These are phyloP conservation scores for Colletotrichum tamarilloi DNA, from an alignment of 2,329 filamentous ascomycete genomes.

Conservation along the genomic window DNA sequence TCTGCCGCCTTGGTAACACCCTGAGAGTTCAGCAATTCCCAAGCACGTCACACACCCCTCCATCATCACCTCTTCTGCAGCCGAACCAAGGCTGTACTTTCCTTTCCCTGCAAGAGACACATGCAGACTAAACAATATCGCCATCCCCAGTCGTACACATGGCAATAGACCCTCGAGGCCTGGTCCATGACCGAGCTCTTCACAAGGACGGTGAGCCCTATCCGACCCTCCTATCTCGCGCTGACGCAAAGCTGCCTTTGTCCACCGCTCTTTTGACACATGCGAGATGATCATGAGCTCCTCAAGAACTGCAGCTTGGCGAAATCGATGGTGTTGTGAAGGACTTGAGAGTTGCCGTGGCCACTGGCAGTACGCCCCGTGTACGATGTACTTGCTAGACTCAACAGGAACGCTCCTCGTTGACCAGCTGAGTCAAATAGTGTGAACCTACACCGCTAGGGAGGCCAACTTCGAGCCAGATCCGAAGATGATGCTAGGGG, in stretches of 20 bases:
- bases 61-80: constrained; percentile 20
- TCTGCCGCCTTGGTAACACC: constrained; percentile 10
- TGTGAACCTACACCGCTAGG: constrained; percentile 31
- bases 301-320: constrained; percentile 24
- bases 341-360: background rate
- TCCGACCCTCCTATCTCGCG: constrained; percentile 13
- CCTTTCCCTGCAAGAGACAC: constrained; percentile 30
- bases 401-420: constrained; percentile 34
- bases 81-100: constrained; percentile 27
- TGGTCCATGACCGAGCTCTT: constrained; percentile 25
- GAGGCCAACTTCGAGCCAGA: constrained; percentile 24
- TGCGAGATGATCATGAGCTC: constrained; percentile 31
- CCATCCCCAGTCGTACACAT: constrained; percentile 27
- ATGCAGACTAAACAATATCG: constrained; percentile 15
- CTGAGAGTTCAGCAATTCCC: constrained; percentile 1
- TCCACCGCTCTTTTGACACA: constrained; percentile 34
- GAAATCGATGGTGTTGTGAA: constrained; percentile 17
- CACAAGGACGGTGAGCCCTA: constrained; percentile 29
- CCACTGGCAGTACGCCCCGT: constrained; percentile 32
- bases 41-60: constrained; percentile 21
- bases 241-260: constrained; percentile 13
- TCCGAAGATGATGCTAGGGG: constrained; percentile 13
- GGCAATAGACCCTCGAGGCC: constrained; percentile 16
- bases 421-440: constrained; percentile 26
- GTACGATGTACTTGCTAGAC: constrained; percentile 4